These are phyloP conservation scores for Aspergillus tubingensis DNA, from an alignment of 2,329 filamentous ascomycete genomes.

Conservation along the genomic window DNA sequence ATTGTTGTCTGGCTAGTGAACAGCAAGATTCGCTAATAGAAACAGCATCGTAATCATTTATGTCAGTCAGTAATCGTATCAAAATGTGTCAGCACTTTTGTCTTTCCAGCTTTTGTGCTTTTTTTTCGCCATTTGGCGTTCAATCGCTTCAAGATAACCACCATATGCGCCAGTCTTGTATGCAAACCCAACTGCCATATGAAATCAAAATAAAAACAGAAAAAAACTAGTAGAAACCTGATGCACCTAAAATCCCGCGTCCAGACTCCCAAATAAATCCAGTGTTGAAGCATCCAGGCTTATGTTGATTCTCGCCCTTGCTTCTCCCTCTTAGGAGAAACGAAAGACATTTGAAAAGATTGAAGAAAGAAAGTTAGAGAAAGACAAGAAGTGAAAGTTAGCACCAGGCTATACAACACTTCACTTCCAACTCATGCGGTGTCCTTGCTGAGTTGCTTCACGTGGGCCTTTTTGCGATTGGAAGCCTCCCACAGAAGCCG, in stretches of 20 bases:
- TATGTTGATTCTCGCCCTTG: slow-evolving; percentile 11
- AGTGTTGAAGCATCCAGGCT: slow-evolving; percentile 10
- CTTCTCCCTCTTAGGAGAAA: background rate
- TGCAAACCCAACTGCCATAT: background rate
- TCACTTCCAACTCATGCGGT: slow-evolving; percentile 16
- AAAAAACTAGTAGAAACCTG: background rate
- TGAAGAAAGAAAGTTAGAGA: background rate
- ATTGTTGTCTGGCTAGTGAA: background rate
- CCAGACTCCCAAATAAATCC: slow-evolving; percentile 5
- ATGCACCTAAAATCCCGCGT: background rate
- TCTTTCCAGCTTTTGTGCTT: slow-evolving; percentile 6
- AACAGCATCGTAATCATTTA: slow-evolving; percentile 8
- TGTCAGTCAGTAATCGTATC: background rate
- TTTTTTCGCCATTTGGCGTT: slow-evolving; percentile 5
- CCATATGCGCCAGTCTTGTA: background rate
- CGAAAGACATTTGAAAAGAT: background rate
- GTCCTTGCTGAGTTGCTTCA: slow-evolving; percentile 24
- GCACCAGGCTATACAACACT: background rate
- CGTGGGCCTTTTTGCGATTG: slow-evolving; percentile 35
- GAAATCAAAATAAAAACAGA: background rate
- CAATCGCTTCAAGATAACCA: background rate
- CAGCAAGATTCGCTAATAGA: background rate
- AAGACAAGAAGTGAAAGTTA: slow-evolving; percentile 2
- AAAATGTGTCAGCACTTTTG: slow-evolving; percentile 6
- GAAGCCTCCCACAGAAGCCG: slow-evolving; percentile 52